These are phyloP conservation scores for Hyaloscypha finlandica DNA, from an alignment of 495 filamentous ascomycete genomes.

Conservation along the genomic window DNA sequence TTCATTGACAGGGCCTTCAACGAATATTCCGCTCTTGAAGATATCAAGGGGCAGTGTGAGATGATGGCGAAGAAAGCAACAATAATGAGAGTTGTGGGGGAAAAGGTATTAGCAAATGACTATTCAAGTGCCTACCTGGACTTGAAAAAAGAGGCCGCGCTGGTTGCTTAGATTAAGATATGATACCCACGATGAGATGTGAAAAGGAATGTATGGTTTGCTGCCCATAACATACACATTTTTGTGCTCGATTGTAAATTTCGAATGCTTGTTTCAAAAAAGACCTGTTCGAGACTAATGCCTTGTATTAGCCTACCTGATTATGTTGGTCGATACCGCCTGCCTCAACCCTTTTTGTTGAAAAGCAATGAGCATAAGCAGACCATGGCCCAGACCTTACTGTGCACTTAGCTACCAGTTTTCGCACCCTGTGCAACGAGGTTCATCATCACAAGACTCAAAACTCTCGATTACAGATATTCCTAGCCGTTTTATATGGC, in stretches of 20 bases:
- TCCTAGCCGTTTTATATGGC: not conserved
- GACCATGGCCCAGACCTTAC: too few species aligned
- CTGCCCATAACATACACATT: not conserved
- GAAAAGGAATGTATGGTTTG: not conserved
- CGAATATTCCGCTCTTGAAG: slow-evolving; percentile 72
- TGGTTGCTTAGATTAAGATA: slow-evolving; percentile 25
- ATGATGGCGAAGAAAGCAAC: slow-evolving; percentile 87
- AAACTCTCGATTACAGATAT: too few species aligned
- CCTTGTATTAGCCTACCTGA: too few species aligned
- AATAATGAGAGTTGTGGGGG: slow-evolving; percentile 73
- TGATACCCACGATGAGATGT: slow-evolving; percentile 28
- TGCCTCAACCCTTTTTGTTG: too few species aligned
- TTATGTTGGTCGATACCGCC: too few species aligned
- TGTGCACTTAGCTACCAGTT: too few species aligned
- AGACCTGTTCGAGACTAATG: too few species aligned
- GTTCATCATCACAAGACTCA: not conserved
- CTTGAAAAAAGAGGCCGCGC: slow-evolving; percentile 48
- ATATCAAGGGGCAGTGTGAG: slow-evolving; percentile 73
- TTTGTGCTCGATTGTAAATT: not conserved
- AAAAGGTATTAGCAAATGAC: slow-evolving; percentile 70
- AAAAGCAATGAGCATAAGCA: too few species aligned
- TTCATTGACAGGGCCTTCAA: slow-evolving; percentile 65
- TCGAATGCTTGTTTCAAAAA: too few species aligned
- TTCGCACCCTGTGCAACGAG: not conserved
- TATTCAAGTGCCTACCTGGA: slow-evolving; percentile 71